Evolutionary conservation across 2,329 filamentous ascomycete genomes (phyloP).

Genomic region (Byssochlamys sp.): DNA sequence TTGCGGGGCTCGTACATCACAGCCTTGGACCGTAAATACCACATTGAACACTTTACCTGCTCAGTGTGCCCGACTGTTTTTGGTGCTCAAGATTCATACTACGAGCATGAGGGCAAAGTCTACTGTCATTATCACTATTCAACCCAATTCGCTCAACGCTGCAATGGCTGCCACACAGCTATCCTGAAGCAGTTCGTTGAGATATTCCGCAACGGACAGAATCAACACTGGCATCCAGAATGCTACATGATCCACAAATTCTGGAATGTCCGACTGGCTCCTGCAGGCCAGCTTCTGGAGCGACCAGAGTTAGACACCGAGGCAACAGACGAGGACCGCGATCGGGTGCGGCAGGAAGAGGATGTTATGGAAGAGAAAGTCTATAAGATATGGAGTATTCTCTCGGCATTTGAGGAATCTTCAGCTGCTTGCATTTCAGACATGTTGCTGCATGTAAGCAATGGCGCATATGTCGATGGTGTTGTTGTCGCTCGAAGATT

Average conservation of each 20-base stretch:
- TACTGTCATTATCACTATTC: slow-evolving; percentile 99
- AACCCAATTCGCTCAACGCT: slow-evolving; percentile 89
- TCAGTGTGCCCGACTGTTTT: slow-evolving; percentile 96
- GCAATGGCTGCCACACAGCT: slow-evolving; percentile 91
- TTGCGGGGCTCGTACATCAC: slow-evolving; percentile 96
- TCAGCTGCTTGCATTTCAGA: slow-evolving; percentile 97
- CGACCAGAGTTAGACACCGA: slow-evolving; percentile 40
- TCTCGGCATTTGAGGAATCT: slow-evolving; percentile 94
- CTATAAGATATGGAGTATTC: slow-evolving; percentile 92
- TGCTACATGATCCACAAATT: slow-evolving; percentile 99
- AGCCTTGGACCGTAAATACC: slow-evolving; percentile 92
- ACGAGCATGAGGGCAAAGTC: slow-evolving; percentile 90
- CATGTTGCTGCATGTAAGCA: slow-evolving; percentile 97
- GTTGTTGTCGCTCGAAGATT: slow-evolving; percentile 92
- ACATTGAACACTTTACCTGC: slow-evolving; percentile 98
- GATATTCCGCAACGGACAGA: slow-evolving; percentile 93
- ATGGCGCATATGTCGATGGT: slow-evolving; percentile 89
- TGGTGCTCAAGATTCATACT: slow-evolving; percentile 95
- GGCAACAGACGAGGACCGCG: slow-evolving; percentile 59
- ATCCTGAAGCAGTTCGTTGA: slow-evolving; percentile 99
- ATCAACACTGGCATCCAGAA: slow-evolving; percentile 98
- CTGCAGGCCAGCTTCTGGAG: slow-evolving; percentile 46
- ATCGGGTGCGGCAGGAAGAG: slow-evolving; percentile 71
- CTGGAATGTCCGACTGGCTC: slow-evolving; percentile 86
- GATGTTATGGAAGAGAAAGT: slow-evolving; percentile 97